These are phyloP conservation scores for Kwoniella botswanensis DNA, from an alignment of 768 basidiomycete species.

Conservation along the genomic window DNA sequence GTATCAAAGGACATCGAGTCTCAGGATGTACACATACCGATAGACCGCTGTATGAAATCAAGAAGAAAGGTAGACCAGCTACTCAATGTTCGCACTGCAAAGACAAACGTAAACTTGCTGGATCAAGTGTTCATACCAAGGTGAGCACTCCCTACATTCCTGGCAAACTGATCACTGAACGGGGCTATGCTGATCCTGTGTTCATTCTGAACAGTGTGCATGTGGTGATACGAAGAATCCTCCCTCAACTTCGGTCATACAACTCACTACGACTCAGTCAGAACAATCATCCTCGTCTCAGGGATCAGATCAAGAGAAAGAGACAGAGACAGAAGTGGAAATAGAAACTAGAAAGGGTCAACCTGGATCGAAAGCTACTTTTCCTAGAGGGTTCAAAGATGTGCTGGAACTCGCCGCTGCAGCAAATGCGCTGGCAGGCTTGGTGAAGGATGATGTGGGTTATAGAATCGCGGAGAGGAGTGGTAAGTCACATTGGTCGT, in stretches of 20 bases:
- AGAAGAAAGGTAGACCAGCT: constrained; percentile 89
- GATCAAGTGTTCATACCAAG: constrained; percentile 42
- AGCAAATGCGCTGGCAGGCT: constrained; percentile 46
- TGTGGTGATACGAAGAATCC: constrained; percentile 37
- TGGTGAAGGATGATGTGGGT: constrained; percentile 25
- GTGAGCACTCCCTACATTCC: constrained; percentile 25
- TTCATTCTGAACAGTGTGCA: constrained; percentile 34
- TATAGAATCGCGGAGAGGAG: constrained; percentile 34
- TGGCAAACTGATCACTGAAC: neutral
- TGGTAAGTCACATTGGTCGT: constrained; percentile 30
- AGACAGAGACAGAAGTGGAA: constrained; percentile 6
- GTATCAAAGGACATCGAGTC: constrained; percentile 93
- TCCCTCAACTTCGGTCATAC: constrained; percentile 3
- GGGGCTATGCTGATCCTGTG: constrained; percentile 2
- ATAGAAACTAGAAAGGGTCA: constrained; percentile 39
- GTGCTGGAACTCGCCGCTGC: constrained; percentile 55
- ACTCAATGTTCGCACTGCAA: constrained; percentile 88
- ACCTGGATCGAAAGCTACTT: constrained; percentile 47
- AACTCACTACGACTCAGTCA: neutral
- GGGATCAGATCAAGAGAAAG: neutral
- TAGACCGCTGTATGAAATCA: constrained; percentile 87
- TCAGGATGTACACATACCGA: constrained; percentile 85
- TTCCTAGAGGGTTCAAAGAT: constrained; percentile 55
- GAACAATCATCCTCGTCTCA: constrained; percentile 5
- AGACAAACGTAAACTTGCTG: constrained; percentile 69